phyloP scores from a whole-genome alignment of 2,329 filamentous ascomycete species.

The Botrytis byssoidea region DNA sequence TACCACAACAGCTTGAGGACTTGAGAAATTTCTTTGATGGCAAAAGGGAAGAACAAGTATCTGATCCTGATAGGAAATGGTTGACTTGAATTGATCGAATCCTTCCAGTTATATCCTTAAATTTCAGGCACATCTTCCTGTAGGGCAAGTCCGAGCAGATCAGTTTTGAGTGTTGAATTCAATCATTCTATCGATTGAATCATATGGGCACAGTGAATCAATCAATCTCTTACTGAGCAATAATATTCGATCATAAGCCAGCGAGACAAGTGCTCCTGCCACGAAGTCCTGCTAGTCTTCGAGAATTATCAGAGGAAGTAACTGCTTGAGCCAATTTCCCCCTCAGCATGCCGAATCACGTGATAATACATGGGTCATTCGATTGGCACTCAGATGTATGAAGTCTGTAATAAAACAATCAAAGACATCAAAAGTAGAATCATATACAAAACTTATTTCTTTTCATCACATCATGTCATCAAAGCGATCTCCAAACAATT shows the following conservation, averaged over 20 bases:
- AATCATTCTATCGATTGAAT: neutral
- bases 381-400: too few relatives aligned
- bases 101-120: neutral
- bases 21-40: neutral
- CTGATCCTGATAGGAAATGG: neutral
- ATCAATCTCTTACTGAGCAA: neutral
- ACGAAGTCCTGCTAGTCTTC: neutral
- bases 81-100: neutral
- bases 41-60: neutral
- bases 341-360: neutral
- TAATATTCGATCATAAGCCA: neutral
- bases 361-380: neutral
- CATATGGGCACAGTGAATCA: neutral
- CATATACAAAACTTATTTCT: neutral
- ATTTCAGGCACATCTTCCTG: constrained; percentile 8
- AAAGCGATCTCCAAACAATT: neutral
- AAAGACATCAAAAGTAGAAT: neutral
- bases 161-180: neutral
- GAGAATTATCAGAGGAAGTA: neutral
- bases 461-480: neutral
- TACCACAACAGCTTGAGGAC: neutral
- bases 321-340: neutral
- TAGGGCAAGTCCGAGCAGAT: constrained; percentile 12
- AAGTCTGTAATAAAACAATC: neutral
- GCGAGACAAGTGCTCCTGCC: constrained; percentile 4